Base-by-base conservation (phyloP, 225 moss, liverwort and hornwort species). In the Rhytidiadelphus loreus region DNA sequence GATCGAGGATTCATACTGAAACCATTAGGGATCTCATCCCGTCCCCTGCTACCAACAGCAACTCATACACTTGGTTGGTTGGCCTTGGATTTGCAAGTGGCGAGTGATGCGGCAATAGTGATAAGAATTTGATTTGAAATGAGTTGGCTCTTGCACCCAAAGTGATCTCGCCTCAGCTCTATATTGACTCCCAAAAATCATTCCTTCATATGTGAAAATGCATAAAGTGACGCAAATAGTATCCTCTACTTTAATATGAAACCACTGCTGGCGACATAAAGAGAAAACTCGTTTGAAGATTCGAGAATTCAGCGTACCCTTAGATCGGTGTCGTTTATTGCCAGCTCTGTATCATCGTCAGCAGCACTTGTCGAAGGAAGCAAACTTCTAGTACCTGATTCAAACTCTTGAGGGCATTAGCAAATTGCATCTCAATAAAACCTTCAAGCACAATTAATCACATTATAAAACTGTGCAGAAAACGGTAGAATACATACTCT, bases 251-350 rank as follows among this genome's bases (percentile, higher is more conserved):
- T 30, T 2, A 39, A n/a, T 16, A 39, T 4, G 50, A 86, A 62
- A 61, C 39, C 22, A 29, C 53, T 53, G 56, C 35, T 25, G 12
- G 52, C 8, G 59, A 33, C 71, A 63, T 32, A 22, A 24, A 59
- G 60, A 53, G 64, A 46, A 68, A 68, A 63, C 28, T 63, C 77
- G 48, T 75, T 75, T 26, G 8, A 57, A 80, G 83, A n/a, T 82
- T 86, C 20, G 55, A 81, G 57, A 79, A 63, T 65, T 77, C 50
- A 83, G 61, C 88, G 71, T 90, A 93, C 93, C 84, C n/a, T 64
- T 65, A 56, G 57, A 63, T 88, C 53, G 50, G 26, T 46, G 71
- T 72, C 50, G 65, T 82, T 82, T 48, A 46, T 79, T 39, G 79
- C 65, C 73, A 69, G 77, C 62, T 90, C 84, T 23, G 52, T 32